phyloP scores from a whole-genome alignment of 2,329 filamentous ascomycete genomes.

The Aureobasidium sp. region DNA sequence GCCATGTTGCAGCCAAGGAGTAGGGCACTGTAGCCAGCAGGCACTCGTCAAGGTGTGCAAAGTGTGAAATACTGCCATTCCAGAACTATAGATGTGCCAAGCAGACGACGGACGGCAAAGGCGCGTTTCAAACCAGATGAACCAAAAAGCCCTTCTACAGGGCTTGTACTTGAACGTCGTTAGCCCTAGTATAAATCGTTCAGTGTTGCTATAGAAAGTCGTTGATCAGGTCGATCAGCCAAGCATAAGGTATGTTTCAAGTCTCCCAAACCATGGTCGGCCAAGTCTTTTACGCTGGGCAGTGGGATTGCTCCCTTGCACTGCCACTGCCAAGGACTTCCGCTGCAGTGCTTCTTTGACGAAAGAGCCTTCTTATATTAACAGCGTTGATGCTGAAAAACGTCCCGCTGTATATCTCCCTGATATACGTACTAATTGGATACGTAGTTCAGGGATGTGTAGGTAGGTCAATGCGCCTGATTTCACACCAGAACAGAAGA shows the following conservation, averaged over 20 bases:
- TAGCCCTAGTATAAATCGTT: not conserved
- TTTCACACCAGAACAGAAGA: too few relatives aligned
- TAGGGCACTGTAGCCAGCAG: not conserved
- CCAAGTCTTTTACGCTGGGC: not conserved
- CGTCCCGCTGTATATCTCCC: too few relatives aligned
- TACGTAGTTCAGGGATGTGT: too few relatives aligned
- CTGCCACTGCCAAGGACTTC: slow-evolving; percentile 9
- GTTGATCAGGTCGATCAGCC: not conserved
- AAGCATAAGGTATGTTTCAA: slow-evolving; percentile 4
- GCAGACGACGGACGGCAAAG: not conserved
- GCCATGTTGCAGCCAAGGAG: slow-evolving; percentile 1
- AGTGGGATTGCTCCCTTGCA: not conserved
- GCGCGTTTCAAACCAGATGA: not conserved
- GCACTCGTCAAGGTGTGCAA: not conserved
- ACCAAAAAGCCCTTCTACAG: not conserved
- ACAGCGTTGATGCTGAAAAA: too few relatives aligned
- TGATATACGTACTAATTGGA: too few relatives aligned
- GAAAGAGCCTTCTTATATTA: not conserved
- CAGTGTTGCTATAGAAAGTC: not conserved
- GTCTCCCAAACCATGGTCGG: not conserved
- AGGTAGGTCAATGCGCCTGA: too few relatives aligned
- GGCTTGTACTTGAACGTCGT: not conserved
- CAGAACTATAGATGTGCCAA: slow-evolving; percentile 1
- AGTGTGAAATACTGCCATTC: not conserved
- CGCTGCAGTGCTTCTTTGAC: not conserved